Evolutionary conservation across 352 stramenopile genomes (phyloP).

Genomic region (Phytophthora aleatoria): DNA sequence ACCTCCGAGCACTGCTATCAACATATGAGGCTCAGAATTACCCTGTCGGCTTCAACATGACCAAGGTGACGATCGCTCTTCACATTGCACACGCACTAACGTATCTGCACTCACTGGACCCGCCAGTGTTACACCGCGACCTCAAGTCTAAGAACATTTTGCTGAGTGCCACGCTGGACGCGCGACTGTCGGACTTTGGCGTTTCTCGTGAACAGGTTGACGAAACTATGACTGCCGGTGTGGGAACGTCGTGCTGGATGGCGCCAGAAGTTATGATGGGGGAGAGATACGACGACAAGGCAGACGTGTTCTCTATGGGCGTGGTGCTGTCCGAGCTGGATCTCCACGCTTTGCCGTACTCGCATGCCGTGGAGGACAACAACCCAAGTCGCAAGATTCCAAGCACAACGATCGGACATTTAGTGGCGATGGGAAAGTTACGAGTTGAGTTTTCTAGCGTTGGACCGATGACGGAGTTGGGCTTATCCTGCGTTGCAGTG

Average conservation of each 20-base stretch:
- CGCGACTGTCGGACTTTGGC: constrained; percentile 62
- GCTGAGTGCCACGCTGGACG: constrained; percentile 38
- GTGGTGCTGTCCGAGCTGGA: constrained; percentile 38
- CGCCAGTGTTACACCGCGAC: constrained; percentile 53
- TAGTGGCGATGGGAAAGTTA: constrained; percentile 47
- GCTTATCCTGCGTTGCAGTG: constrained; percentile 36
- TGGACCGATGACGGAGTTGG: constrained; percentile 22
- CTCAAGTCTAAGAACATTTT: constrained; percentile 76
- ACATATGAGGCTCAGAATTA: constrained; percentile 22
- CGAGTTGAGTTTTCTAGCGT: constrained; percentile 36
- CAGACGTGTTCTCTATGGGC: constrained; percentile 38
- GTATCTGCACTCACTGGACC: constrained; percentile 37
- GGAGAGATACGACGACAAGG: constrained; percentile 34
- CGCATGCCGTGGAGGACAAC: constrained; percentile 20
- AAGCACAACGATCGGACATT: constrained; percentile 43
- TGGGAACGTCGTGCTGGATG: constrained; percentile 39
- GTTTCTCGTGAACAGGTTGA: constrained; percentile 31
- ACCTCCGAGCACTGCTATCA: constrained; percentile 22
- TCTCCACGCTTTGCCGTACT: constrained; percentile 34
- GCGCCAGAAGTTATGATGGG: constrained; percentile 36
- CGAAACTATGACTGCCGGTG: constrained; percentile 31
- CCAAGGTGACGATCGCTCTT: constrained; percentile 33
- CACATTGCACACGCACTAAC: constrained; percentile 32
- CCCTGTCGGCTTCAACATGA: constrained; percentile 30
- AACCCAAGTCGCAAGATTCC: constrained; percentile 33